Percentiles rank a stretch among this genome's conserved stretches.
These are phyloP conservation scores for Penicillium cataractarum DNA, from an alignment of 495 filamentous ascomycete genomes.

Conservation along the genomic window DNA sequence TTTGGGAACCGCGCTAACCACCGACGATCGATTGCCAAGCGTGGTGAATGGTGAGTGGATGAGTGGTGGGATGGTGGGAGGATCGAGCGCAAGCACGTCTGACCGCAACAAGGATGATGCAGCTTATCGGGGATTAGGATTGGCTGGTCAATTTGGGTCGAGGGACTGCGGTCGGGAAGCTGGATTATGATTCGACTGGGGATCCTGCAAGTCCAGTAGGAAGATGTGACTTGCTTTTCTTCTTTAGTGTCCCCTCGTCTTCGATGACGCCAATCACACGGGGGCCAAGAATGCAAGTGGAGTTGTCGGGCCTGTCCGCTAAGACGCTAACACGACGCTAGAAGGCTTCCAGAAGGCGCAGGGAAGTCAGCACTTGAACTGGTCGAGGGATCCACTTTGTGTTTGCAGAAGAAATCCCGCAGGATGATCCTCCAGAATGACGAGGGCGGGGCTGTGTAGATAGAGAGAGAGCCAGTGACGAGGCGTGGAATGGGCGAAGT, in stretches of 20 bases:
- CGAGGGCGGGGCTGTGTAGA: conserved; percentile 9
- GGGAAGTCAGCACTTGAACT: conserved; percentile 15
- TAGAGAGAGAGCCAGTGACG: neutral
- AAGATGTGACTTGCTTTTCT: neutral
- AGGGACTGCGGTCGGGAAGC: neutral
- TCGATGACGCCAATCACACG: conserved; percentile 14
- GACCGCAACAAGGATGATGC: conserved; percentile 23
- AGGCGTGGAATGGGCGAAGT: conserved; percentile 4
- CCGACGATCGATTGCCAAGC: conserved; percentile 17
- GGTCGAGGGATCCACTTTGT: conserved; percentile 17
- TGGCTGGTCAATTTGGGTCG: neutral
- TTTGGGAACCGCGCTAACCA: conserved; percentile 5
- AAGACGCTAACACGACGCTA: conserved; percentile 6
- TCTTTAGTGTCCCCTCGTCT: neutral
- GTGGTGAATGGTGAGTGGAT: neutral
- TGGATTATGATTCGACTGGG: neutral
- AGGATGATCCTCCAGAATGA: conserved; percentile 19
- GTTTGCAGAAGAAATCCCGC: conserved; percentile 31
- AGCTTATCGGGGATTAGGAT: conserved; percentile 22
- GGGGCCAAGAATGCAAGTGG: neutral
- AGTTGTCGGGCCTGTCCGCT: conserved; percentile 17
- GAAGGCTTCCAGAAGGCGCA: conserved; percentile 14
- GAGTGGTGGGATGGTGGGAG: neutral
- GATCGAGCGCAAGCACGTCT: conserved; percentile 21
- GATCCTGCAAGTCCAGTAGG: neutral